Evolutionary conservation across 2,329 filamentous ascomycete species (phyloP), one percentile per base, ranked within the genome.

Genomic region (Cryphonectria radicalis): DNA sequence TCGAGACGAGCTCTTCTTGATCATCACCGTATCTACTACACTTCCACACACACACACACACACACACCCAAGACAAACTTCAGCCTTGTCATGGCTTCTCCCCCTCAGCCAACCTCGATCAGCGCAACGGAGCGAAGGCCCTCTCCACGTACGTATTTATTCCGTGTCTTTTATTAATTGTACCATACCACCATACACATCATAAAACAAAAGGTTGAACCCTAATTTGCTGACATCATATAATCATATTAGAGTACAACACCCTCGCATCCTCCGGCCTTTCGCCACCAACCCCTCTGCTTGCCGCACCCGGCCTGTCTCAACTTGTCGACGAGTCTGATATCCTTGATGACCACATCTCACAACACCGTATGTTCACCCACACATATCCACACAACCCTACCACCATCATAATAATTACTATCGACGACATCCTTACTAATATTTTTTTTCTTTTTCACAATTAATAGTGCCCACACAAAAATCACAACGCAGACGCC

Each of bases 71-170:
- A 50, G 25, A 43, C 22, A n/a, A n/a, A 53, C 17, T 17, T 35
- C 32, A 63, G 46, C 66, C 57, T 63, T 68, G 66, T 68, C 55
- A 68, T 68, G 67, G 59, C 67, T 68, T 68, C 67, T 40, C 60
- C 57, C 42, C 59, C 59, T 57, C 59, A 63, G 32, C 59, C 67
- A 53, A 50, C 57, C 17, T 63, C 46, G 42, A 63, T 68, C 59
- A 63, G 57, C 67, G 67, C 59, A 50, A 63, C 43, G 40, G 67
- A 63, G 67, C 43, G 57, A 22, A 50, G 67, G 28, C 59, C 59
- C 32, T 68, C 66, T 53, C 66, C 66, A 63, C 67, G 67, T 68
- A 11, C 63, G 67, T 63, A 42, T 8, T 37, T 19, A 13, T 25
- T 7, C 3, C 2, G 32, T 32, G 3, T 32, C 2, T 32, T 32